Evolutionary conservation across 345 rosid species (phyloP).

Genomic region (Eucalyptus pauciflora): DNA sequence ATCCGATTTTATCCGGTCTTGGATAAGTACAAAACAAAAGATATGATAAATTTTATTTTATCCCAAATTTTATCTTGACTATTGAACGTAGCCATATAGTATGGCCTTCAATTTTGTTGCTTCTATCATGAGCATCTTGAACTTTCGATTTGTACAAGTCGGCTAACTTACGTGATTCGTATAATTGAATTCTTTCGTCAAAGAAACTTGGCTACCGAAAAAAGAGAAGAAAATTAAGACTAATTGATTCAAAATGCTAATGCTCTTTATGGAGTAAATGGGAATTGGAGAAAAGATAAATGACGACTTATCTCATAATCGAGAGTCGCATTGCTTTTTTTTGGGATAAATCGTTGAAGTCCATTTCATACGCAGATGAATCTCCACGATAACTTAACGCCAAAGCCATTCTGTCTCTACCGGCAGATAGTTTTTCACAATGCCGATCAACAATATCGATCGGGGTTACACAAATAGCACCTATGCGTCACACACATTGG

Average conservation of each 20-base stretch:
- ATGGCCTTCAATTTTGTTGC: neutral
- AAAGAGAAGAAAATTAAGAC: fast-evolving
- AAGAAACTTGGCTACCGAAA: neutral
- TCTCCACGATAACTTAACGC: neutral
- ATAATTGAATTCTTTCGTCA: neutral
- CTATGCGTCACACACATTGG: constrained; percentile 19
- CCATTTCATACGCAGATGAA: neutral
- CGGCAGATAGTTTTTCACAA: neutral
- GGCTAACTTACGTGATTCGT: neutral
- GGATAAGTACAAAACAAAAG: no score
- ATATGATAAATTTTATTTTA: no score
- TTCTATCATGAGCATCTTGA: neutral
- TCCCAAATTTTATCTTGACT: no score
- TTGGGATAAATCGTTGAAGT: neutral
- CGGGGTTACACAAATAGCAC: constrained; percentile 10
- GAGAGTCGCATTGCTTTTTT: neutral
- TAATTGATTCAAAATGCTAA: neutral
- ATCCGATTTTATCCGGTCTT: no score
- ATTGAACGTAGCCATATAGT: neutral
- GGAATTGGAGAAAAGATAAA: neutral
- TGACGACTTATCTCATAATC: neutral
- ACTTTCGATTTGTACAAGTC: neutral
- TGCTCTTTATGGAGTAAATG: neutral
- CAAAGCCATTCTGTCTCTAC: neutral
- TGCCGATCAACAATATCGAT: neutral